phyloP scores from a whole-genome alignment of 345 rosid genomes.

The Litchi chinensis region DNA sequence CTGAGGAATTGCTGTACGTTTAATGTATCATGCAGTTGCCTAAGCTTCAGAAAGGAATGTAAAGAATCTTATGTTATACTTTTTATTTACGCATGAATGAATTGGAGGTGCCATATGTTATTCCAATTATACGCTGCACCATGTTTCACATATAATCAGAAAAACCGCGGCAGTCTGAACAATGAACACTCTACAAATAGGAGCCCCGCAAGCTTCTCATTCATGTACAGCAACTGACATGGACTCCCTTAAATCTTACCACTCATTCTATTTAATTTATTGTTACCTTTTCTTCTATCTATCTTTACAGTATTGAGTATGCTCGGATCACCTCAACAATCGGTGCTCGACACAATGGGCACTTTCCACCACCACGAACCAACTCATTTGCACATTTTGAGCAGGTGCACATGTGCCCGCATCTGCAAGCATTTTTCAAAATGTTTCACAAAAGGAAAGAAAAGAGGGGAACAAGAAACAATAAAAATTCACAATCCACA shows the following conservation, averaged over 20 bases:
- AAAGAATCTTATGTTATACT: constrained; percentile 17
- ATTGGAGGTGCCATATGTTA: constrained; percentile 42
- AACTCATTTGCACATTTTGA: constrained; percentile 93
- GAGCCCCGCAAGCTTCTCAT: constrained; percentile 20
- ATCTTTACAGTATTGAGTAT: constrained; percentile 84
- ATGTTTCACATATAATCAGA: constrained; percentile 44
- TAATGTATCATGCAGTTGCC: neutral
- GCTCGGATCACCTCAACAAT: constrained; percentile 94
- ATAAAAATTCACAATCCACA: neutral
- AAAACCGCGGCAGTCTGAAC: constrained; percentile 33
- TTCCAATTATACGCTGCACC: constrained; percentile 51
- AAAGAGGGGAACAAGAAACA: neutral
- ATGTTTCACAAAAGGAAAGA: neutral
- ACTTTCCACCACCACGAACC: constrained; percentile 86
- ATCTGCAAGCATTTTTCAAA: constrained; percentile 46
- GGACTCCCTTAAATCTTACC: constrained; percentile 21
- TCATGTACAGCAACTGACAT: constrained; percentile 15
- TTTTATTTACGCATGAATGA: constrained; percentile 58
- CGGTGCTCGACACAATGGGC: constrained; percentile 96
- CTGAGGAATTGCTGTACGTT: no score
- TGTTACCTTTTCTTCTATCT: constrained; percentile 9
- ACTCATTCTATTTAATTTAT: constrained; percentile 22
- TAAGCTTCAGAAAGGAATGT: neutral
- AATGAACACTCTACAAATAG: constrained; percentile 25
- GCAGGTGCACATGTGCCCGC: constrained; percentile 99